Percentiles rank a stretch among this genome's conserved stretches.
These are phyloP conservation scores for Colletotrichum sp. DNA, from an alignment of 2,329 filamentous ascomycete genomes.

Conservation along the genomic window DNA sequence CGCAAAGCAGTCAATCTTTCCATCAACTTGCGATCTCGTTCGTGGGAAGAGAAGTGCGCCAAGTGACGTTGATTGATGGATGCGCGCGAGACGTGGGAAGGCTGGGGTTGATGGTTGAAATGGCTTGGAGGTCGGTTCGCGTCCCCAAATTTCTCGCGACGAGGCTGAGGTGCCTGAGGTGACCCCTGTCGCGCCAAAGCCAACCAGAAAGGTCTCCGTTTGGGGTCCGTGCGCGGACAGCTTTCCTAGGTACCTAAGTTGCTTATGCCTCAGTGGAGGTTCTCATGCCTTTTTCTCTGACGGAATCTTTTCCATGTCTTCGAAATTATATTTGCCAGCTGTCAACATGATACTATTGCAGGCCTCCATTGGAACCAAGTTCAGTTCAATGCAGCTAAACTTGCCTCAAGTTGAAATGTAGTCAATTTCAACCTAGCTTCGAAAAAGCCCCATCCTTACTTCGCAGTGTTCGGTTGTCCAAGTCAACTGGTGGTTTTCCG, in stretches of 20 bases:
- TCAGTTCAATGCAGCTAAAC: fast-evolving
- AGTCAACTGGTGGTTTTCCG: neutral
- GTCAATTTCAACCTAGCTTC: neutral
- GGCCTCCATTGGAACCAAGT: neutral
- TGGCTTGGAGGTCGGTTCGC: conserved; percentile 3
- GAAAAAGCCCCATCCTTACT: fast-evolving
- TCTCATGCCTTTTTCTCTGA: neutral
- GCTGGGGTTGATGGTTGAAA: neutral
- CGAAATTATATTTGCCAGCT: no score
- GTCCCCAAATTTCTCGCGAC: conserved; percentile 25
- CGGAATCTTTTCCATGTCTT: no score
- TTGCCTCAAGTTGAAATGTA: fast-evolving
- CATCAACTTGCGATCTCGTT: neutral
- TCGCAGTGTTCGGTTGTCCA: fast-evolving
- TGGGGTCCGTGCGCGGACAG: neutral
- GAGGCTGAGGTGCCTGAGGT: conserved; percentile 20
- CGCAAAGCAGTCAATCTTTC: neutral
- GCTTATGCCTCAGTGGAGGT: neutral
- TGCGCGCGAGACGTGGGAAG: neutral
- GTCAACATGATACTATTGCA: neutral
- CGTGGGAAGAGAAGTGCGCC: no score
- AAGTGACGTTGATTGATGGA: neutral
- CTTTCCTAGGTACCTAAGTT: neutral
- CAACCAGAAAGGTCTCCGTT: neutral
- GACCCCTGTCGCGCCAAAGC: conserved; percentile 1